Conservation (phyloP, 257 asterid genomes). For the Solanum rostratum region DNA sequence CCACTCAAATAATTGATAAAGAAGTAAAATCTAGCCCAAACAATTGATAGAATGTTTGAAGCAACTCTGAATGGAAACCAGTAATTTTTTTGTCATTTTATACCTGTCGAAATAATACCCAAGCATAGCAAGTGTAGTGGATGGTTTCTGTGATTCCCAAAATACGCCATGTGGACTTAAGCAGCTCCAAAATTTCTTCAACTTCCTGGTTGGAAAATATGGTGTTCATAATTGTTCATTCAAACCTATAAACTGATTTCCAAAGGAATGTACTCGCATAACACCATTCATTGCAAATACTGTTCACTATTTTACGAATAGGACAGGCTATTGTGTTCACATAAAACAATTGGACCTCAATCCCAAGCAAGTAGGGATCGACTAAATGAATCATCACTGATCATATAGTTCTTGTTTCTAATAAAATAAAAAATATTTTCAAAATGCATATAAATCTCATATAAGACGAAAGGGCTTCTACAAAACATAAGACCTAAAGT, state of each 20-base stretch:
- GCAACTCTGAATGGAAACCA: neutral
- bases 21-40: neutral
- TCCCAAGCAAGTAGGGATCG: neutral
- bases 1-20: neutral
- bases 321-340: neutral
- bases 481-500: neutral
- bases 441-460: neutral
- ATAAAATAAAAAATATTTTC: neutral
- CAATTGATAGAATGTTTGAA: neutral
- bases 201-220: slow-evolving; percentile 58
- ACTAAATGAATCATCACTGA: neutral
- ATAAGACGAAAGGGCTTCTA: neutral
- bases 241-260: neutral
- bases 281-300: neutral
- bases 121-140: slow-evolving; percentile 84
- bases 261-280: neutral
- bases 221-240: neutral
- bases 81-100: neutral
- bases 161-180: slow-evolving; percentile 88
- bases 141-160: slow-evolving; percentile 93
- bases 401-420: neutral
- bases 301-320: neutral
- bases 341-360: neutral
- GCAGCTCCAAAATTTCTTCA: slow-evolving; percentile 97
- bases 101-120: slow-evolving; percentile 97